Base-by-base conservation (phyloP, 768 basidiomycete genomes). In the Trametopsis cervina region DNA sequence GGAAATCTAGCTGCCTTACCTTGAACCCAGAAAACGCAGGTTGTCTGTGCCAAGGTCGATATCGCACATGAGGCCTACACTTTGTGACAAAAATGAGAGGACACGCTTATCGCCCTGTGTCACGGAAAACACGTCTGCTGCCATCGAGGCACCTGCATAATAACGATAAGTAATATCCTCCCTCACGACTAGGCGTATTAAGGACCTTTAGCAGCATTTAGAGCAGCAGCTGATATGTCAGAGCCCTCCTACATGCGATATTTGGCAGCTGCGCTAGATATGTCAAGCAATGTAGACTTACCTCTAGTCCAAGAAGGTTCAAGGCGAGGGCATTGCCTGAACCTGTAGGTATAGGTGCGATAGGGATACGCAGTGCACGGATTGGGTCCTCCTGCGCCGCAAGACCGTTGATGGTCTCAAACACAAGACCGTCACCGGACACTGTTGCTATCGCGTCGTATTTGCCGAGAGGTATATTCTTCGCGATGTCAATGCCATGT, bases 331-430 rank as follows among this genome's bases (percentile, higher is more conserved):
- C 89, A 54, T 93, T 93, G 4, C 84, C 89, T 11, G 87, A 87
- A 2, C 89, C 89, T 15, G 84, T 81, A 4, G 91, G 88, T 58
- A 93, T 79, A 2, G 84, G 88, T 0, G 81, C 80, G 21, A 94
- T 65, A 1, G 91, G 88, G 24, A 80, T 78, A 39, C 60, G 61
- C 47, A 92, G 76, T 0, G 85, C 89, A 40, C 69, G 71, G 27
- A 67, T 61, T 1, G 83, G 78, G 29, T 81, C 69, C 23, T 68
- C 63, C 49, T 86, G 83, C 45, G 80, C 68, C 2, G 85, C 80
- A 47, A 92, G 78, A 2, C 90, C 91, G 58, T 94, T 94, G 60
- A 91, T 56, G 20, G 89, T 72, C 66, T 94, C 91, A 58, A 92
- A 85, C 13, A 90, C 60, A 27, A 89, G 71, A 6, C 91, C 91